Evolutionary conservation across 2,329 filamentous ascomycete genomes (phyloP).

Genomic region (Clonostachys byssicola): DNA sequence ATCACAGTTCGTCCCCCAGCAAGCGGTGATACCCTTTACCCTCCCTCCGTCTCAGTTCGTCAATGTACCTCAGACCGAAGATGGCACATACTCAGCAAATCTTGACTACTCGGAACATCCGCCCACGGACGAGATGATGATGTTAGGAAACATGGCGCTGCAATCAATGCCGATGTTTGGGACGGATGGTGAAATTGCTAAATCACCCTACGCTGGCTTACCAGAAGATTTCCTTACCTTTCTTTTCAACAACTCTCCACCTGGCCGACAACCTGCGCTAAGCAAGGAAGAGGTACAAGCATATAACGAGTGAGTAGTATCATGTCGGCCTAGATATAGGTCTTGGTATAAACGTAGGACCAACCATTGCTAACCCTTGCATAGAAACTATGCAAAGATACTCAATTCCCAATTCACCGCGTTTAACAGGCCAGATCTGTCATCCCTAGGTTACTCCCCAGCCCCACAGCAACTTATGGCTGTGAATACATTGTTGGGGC

Average conservation of each 20-base stretch:
- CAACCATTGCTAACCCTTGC: conserved; percentile 12
- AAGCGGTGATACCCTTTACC: conserved; percentile 59
- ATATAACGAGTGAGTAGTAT: conserved; percentile 38
- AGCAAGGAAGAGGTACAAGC: conserved; percentile 39
- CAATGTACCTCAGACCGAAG: conserved; percentile 17
- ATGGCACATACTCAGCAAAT: conserved; percentile 11
- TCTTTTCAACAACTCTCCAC: conserved; percentile 59
- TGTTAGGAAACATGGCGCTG: conserved; percentile 58
- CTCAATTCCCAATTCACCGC: conserved; percentile 34
- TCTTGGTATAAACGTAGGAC: no score
- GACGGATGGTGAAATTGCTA: conserved; percentile 70
- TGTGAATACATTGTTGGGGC: conserved; percentile 79
- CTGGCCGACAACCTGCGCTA: conserved; percentile 14
- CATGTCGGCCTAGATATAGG: no score
- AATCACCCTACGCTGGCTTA: conserved; percentile 79
- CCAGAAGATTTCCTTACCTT: conserved; percentile 85
- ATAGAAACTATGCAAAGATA: conserved; percentile 48
- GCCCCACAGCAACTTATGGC: conserved; percentile 79
- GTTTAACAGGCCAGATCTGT: conserved; percentile 42
- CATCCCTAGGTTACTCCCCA: conserved; percentile 51
- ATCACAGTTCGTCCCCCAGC: conserved; percentile 48
- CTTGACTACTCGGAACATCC: conserved; percentile 38
- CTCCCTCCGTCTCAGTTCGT: conserved; percentile 57
- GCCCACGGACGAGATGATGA: conserved; percentile 46
- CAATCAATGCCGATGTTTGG: conserved; percentile 79